Evolutionary conservation across 306 rosid genomes (phyloP), one percentile per base, ranked within the genome.

Genomic region (Casuarina cunninghamiana): DNA sequence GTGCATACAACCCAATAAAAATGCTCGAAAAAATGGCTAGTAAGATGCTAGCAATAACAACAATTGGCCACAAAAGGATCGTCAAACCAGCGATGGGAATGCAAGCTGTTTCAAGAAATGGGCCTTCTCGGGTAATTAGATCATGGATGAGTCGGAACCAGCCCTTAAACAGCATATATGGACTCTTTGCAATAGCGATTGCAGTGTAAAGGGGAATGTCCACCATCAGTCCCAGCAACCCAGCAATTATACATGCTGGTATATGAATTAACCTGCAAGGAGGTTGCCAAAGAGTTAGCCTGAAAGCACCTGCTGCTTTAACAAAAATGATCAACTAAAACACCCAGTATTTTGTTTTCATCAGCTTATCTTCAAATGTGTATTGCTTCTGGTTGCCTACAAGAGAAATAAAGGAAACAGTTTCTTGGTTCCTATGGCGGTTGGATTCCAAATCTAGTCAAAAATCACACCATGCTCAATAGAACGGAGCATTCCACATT

Each of bases 11-110:
- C 83, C 94, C 96, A 72, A 93, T 68, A 41, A 91, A 89, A 67
- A 93, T 79, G 91, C 94, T 87, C 0, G 88, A 88, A 79, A 93
- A 72, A 81, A 89, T 38, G 0, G 96, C 90, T 75, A 93, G 12
- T 32, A 89, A 58, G 58, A 93, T 32, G 85, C 97, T 85, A 10
- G 87, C 97, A 55, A 86, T 75, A 78, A 93, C 97, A 75, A 89
- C 89, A 42, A 93, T 84, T 35, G 97, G 96, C 97, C 97, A 93
- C 84, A 91, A 80, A 5, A 93, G 83, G 80, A 93, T 87, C 58
- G 93, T 89, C 87, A 93, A 84, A 66, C 97, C 97, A 77, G 97
- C 96, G 79, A 93, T 83, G 10, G 97, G 97, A 71, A 93, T 83
- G 83, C 97, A 93, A 71, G 89, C 97, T 57, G 90, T 87, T 87